Conservation (phyloP, 1,139 yeast genomes). For the Sugiyamaella neomexicana region DNA sequence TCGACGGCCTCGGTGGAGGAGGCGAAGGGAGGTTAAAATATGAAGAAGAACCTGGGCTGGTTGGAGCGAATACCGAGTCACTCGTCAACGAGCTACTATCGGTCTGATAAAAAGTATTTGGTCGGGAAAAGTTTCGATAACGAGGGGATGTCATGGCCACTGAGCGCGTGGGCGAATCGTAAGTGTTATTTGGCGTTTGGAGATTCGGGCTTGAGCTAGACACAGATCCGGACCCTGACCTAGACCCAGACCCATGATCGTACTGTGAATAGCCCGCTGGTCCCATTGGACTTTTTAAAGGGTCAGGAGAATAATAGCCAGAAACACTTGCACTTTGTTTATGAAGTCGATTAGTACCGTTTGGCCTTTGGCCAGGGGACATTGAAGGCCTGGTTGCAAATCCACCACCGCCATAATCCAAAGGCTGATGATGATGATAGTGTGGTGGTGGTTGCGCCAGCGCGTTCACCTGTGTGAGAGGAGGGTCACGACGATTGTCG, state of each 20-base stretch:
- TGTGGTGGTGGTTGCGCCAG: not conserved
- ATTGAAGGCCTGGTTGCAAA: not conserved
- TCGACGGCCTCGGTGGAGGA: conserved; percentile 1
- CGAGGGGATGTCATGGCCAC: conserved; percentile 12
- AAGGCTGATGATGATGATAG: not conserved
- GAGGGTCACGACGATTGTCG: not conserved
- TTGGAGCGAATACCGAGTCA: not conserved
- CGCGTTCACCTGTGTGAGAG: not conserved
- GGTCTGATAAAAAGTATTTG: conserved; percentile 20
- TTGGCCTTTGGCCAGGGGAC: not conserved
- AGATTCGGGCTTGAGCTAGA: not conserved
- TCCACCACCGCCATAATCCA: not conserved
- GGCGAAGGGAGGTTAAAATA: conserved; percentile 11
- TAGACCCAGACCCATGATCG: too few species aligned
- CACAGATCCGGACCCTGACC: not conserved
- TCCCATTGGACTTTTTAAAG: not conserved
- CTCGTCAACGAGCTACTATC: conserved; percentile 2
- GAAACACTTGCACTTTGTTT: conserved; percentile 15
- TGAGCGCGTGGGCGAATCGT: conserved; percentile 7
- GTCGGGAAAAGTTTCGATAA: conserved; percentile 19
- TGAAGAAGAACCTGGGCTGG: not conserved
- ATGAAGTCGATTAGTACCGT: conserved; percentile 1
- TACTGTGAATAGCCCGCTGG: not conserved
- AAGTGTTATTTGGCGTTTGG: not conserved
- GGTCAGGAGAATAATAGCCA: conserved; percentile 6